phyloP scores from a whole-genome alignment of 2,329 filamentous ascomycete species.

The Sporothrix dimorphospora region DNA sequence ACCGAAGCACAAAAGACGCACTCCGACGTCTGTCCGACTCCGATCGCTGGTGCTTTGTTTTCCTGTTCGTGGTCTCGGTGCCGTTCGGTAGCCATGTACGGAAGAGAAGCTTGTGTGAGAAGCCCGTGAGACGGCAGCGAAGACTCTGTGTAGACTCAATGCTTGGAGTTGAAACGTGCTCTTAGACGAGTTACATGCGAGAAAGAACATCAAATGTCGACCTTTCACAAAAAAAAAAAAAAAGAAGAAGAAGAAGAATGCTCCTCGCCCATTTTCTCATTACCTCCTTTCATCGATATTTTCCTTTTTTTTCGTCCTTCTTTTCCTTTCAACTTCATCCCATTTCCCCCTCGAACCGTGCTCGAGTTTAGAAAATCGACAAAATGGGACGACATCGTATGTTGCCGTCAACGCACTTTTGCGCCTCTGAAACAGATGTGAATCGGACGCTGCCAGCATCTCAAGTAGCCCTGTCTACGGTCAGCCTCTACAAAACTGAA shows the following conservation, averaged over 20 bases:
- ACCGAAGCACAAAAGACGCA: background rate
- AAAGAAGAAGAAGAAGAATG: background rate
- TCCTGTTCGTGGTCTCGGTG: background rate
- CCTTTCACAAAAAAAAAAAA: background rate
- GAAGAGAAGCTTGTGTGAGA: background rate
- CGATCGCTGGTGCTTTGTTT: background rate
- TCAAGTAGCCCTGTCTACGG: background rate
- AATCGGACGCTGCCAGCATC: conserved; percentile 16
- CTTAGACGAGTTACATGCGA: background rate
- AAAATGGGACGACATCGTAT: conserved; percentile 31
- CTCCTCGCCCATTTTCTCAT: no score
- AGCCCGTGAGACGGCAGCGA: background rate
- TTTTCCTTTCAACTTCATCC: background rate
- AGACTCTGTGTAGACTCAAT: background rate
- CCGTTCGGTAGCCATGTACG: no score
- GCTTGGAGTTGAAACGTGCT: background rate
- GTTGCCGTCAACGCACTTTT: conserved; percentile 24
- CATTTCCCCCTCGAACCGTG: background rate
- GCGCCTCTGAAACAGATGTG: conserved; percentile 29
- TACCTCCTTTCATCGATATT: background rate
- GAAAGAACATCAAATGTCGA: background rate
- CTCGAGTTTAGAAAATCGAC: background rate
- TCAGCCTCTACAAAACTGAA: no score
- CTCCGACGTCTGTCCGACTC: background rate
- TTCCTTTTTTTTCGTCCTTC: background rate